Evolutionary conservation across 208 protist genomes (phyloP).

Genomic region (Trypanosoma vivax): DNA sequence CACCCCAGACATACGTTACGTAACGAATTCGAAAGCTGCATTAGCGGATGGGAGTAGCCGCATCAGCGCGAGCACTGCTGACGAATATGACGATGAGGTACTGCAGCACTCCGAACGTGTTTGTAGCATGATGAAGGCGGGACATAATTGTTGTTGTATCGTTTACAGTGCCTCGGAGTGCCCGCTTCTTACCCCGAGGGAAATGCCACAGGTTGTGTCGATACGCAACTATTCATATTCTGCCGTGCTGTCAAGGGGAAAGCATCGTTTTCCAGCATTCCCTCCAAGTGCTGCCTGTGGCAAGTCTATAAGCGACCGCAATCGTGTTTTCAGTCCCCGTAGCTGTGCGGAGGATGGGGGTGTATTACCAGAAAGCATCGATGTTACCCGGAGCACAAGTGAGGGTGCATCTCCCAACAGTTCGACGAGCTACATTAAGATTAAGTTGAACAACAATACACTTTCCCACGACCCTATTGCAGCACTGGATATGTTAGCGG

Average conservation of each 20-base stretch:
- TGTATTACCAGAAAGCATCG: not conserved
- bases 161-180: slow-evolving; percentile 9
- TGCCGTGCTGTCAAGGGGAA: not conserved
- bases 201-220: slow-evolving; percentile 52
- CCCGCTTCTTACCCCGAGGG: slow-evolving; percentile 39
- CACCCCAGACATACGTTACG: slow-evolving; percentile 13
- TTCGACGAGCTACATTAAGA: no score
- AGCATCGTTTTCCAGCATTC: not conserved
- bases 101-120: slow-evolving; percentile 3
- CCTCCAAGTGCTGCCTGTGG: not conserved
- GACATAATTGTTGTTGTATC: slow-evolving; percentile 2
- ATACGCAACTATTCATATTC: slow-evolving; percentile 53
- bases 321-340: no score
- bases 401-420: no score
- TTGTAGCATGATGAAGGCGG: slow-evolving; percentile 7
- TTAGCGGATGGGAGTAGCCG: not conserved
- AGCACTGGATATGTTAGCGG: slow-evolving; percentile 31
- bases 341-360: no score
- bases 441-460: slow-evolving; percentile 27
- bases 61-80: not conserved
- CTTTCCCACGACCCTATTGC: slow-evolving; percentile 39
- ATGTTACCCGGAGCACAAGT: not conserved
- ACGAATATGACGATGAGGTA: slow-evolving; percentile 12
- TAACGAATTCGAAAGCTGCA: not conserved
- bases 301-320: not conserved